A percentile compares a stretch with the other conserved stretches of the same genome.
phyloP scores from a whole-genome alignment of 768 basidiomycete species.

The Gyrodon lividus region DNA sequence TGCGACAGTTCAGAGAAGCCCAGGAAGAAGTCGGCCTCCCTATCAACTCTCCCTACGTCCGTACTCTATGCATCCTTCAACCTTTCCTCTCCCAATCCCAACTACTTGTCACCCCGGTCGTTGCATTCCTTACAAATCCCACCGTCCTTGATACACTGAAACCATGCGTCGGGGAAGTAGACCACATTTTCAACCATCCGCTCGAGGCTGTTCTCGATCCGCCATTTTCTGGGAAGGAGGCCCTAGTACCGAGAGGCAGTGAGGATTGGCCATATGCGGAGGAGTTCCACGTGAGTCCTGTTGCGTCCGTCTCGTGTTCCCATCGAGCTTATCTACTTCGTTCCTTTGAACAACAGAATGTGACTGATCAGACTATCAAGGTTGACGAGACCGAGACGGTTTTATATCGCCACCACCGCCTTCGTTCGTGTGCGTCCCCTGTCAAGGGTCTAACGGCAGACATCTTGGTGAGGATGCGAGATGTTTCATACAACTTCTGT shows the following conservation, averaged over 20 bases:
- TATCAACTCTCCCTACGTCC: constrained; percentile 50
- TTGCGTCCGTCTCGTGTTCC: neutral
- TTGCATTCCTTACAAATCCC: constrained; percentile 62
- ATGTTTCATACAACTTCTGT: neutral
- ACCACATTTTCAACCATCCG: constrained; percentile 77
- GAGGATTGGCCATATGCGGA: constrained; percentile 81
- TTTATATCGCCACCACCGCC: constrained; percentile 79
- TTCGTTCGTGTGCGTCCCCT: constrained; percentile 74
- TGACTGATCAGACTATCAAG: constrained; percentile 43
- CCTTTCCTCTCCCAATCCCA: constrained; percentile 68
- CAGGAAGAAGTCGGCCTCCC: constrained; percentile 81
- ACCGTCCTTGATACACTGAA: constrained; percentile 48
- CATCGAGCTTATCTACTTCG: neutral
- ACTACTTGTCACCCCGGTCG: constrained; percentile 76
- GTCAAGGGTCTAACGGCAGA: constrained; percentile 84
- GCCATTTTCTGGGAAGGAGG: constrained; percentile 36
- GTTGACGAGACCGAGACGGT: constrained; percentile 48
- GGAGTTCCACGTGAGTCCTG: constrained; percentile 61
- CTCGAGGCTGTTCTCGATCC: constrained; percentile 73
- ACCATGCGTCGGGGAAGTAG: constrained; percentile 68
- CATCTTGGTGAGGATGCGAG: constrained; percentile 58
- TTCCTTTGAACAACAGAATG: constrained; percentile 43
- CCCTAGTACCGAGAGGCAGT: constrained; percentile 54
- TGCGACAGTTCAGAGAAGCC: constrained; percentile 72
- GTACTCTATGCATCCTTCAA: constrained; percentile 58